Evolutionary conservation across 2,329 filamentous ascomycete genomes (phyloP).

Genomic region (Ophiocordyceps camponoti-saundersi): DNA sequence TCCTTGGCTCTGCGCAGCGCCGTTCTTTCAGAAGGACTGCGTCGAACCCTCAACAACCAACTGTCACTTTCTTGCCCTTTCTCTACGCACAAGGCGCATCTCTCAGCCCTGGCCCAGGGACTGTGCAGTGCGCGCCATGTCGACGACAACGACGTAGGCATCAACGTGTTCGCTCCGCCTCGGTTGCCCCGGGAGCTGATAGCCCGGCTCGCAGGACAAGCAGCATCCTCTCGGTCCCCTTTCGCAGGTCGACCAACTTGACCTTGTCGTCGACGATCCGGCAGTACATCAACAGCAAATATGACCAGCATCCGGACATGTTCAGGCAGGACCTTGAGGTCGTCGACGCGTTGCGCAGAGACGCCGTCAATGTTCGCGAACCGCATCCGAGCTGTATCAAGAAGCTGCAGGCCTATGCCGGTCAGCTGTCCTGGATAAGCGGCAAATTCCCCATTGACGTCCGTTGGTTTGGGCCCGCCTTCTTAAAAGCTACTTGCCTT

Average conservation of each 20-base stretch:
- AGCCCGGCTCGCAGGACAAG: slow-evolving; percentile 9
- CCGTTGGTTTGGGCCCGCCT: slow-evolving; percentile 3
- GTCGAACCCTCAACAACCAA: no score
- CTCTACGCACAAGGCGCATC: no score
- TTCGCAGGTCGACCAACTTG: slow-evolving; percentile 68
- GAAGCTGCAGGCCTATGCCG: slow-evolving; percentile 82
- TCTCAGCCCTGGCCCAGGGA: no score
- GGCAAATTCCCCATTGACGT: slow-evolving; percentile 95
- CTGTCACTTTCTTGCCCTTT: no score
- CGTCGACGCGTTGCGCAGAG: slow-evolving; percentile 66
- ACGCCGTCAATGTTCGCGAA: slow-evolving; percentile 80
- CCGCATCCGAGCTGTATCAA: slow-evolving; percentile 73
- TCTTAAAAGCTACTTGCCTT: no score
- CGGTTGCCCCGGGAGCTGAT: not conserved
- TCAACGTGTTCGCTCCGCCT: not conserved
- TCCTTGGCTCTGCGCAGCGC: no score
- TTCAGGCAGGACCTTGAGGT: slow-evolving; percentile 73
- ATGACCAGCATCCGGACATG: slow-evolving; percentile 97
- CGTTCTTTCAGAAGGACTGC: no score
- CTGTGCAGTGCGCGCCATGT: not conserved
- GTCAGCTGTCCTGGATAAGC: slow-evolving; percentile 80
- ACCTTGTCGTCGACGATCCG: slow-evolving; percentile 71
- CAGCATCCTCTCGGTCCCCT: slow-evolving; percentile 66
- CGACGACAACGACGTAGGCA: not conserved
- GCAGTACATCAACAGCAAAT: slow-evolving; percentile 92